Base-by-base conservation (phyloP, 345 rosid species). In the Cardamine resedifolia region DNA sequence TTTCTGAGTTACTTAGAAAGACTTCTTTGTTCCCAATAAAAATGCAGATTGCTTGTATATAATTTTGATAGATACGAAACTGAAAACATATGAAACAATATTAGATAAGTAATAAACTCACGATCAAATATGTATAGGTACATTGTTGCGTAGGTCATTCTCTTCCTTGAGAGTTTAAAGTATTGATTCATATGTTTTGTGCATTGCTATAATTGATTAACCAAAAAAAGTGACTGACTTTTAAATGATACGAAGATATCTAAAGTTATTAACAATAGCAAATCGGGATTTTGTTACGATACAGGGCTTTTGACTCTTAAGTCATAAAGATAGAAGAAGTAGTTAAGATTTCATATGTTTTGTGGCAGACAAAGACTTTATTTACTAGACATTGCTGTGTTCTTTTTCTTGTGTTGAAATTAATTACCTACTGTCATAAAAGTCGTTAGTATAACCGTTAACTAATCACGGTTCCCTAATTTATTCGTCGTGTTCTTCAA, bases 281-380 rank as follows among this genome's bases (percentile, higher is more conserved):
- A 61, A 75, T 61, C 24, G 58, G 55, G 79, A 61, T 75, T 52
- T 61, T n/a, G 64, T 18, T 18, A 53, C 24, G 58, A 68, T 61
- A 58, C 26, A 15, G 19, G 58, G 74, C 64, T 61, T 68, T 31
- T 55, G 57, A 62, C 73, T 19, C 56, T 59, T 21, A 43, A 52
- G 69, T 75, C 78, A 28, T 43, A 68, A 75, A 68, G 74, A 31
- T 18, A 10, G 12, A 50, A 51, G 57, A 43, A 27, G 45, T 63
- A 16, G 64, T 75, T 75, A 69, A 75, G 78, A 74, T 66, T 67
- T 66, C 64, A 51, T 59, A 51, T n/a, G 56, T 52, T 75, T 61
- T 68, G 66, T 75, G 79, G 79, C 79, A 75, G 79, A 75, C 74
- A 75, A 68, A 11, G 74, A 75, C 74, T 75, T 61, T 18, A 43